Conservation (phyloP, 148 eudicot genomes). For the Pouteria glomerata region DNA sequence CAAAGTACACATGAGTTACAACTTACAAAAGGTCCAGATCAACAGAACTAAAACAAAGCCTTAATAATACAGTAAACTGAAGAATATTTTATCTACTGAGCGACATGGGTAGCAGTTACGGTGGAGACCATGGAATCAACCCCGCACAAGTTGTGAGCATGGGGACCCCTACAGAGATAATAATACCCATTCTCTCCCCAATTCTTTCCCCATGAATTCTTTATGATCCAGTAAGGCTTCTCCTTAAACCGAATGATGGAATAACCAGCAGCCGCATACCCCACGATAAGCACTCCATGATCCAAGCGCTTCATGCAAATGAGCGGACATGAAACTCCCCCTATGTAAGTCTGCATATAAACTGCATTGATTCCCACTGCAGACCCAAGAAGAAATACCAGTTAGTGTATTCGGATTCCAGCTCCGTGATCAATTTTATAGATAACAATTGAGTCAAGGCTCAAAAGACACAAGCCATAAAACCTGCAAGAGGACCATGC, state of each 20-base stretch:
- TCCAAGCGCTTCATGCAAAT: slow-evolving; percentile 60
- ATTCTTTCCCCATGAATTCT: slow-evolving; percentile 69
- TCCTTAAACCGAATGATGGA: slow-evolving; percentile 61
- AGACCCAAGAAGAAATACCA: not conserved
- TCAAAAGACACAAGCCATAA: not conserved
- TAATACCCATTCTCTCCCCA: slow-evolving; percentile 89
- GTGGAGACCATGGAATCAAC: slow-evolving; percentile 60
- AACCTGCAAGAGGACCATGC: slow-evolving; percentile 90
- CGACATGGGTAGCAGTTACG: slow-evolving; percentile 34
- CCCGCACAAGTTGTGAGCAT: slow-evolving; percentile 44
- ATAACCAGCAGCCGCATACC: slow-evolving; percentile 61
- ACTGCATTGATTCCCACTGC: slow-evolving; percentile 80
- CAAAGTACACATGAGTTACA: too few relatives aligned
- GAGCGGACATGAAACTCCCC: slow-evolving; percentile 78
- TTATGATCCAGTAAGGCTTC: slow-evolving; percentile 91
- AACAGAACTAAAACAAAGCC: not conserved
- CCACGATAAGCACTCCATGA: slow-evolving; percentile 81
- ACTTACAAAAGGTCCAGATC: not conserved
- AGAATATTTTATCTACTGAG: not conserved
- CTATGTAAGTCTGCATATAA: slow-evolving; percentile 74
- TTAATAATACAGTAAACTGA: not conserved
- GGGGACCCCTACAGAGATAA: slow-evolving; percentile 60
- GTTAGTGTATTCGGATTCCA: not conserved
- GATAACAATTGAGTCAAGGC: not conserved
- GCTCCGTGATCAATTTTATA: not conserved